Evolutionary conservation across 2,329 filamentous ascomycete genomes (phyloP).

Genomic region (Aspergillus ochraceus): DNA sequence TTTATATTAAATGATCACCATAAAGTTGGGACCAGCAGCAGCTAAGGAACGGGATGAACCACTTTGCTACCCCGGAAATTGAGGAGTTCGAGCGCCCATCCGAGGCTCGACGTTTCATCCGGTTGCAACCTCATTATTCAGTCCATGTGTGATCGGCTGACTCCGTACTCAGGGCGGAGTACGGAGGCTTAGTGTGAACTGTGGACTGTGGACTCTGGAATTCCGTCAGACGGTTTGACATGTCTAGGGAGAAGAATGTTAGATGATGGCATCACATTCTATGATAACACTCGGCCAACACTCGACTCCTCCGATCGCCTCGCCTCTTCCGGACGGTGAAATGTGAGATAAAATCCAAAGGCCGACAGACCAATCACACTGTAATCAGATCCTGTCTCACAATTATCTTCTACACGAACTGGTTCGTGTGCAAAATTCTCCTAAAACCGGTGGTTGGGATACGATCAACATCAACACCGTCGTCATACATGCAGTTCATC

Average conservation of each 20-base stretch:
- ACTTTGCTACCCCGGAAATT: neutral
- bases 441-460: neutral
- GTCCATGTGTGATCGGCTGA: neutral
- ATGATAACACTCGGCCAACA: too few relatives aligned
- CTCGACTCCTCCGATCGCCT: neutral
- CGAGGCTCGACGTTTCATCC: neutral
- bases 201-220: too few relatives aligned
- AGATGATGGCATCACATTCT: too few relatives aligned
- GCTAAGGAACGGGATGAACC: neutral
- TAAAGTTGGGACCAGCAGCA: neutral
- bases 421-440: neutral
- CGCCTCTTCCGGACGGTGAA: too few relatives aligned
- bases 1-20: neutral
- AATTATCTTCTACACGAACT: neutral
- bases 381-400: neutral
- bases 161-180: too few relatives aligned
- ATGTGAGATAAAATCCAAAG: too few relatives aligned
- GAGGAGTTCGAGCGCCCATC: neutral
- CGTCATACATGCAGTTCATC: neutral
- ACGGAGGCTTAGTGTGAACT: too few relatives aligned
- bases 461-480: neutral
- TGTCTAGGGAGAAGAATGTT: neutral
- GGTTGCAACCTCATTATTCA: neutral
- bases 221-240: too few relatives aligned
- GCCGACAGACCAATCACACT: too few relatives aligned